Evolutionary conservation across 768 basidiomycete species (phyloP).

Genomic region (Xerocomellus intermedius): DNA sequence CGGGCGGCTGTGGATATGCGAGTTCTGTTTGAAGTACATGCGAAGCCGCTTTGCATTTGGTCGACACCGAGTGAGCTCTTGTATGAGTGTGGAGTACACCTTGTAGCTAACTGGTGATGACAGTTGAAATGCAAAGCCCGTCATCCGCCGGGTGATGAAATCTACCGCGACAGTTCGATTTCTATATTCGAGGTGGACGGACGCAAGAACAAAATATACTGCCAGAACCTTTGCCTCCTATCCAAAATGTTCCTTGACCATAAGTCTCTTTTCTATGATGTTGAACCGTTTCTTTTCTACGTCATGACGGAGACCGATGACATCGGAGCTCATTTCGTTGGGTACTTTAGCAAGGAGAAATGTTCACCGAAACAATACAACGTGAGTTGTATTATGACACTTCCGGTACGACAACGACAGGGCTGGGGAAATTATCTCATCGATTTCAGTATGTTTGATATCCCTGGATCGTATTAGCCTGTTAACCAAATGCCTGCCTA

Average conservation of each 20-base stretch:
- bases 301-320: conserved; percentile 94
- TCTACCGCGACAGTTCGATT: conserved; percentile 84
- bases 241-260: conserved; percentile 99
- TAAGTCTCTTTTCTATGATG: conserved; percentile 98
- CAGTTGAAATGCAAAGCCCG: conserved; percentile 94
- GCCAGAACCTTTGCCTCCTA: conserved; percentile 94
- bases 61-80: conserved; percentile 73
- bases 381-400: conserved; percentile 98
- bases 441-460: conserved; percentile 76
- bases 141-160: conserved; percentile 97
- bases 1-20: conserved; percentile 93
- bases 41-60: conserved; percentile 85
- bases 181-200: conserved; percentile 99
- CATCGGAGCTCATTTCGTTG: conserved; percentile 88
- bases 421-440: conserved; percentile 98
- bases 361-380: conserved; percentile 94
- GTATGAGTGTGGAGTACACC: neutral
- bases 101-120: conserved; percentile 13
- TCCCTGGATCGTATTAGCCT: conserved; percentile 5
- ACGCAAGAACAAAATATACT: conserved; percentile 99
- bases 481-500: conserved; percentile 31
- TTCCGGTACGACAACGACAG: conserved; percentile 89
- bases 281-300: conserved; percentile 98
- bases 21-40: conserved; percentile 98
- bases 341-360: conserved; percentile 99